Base-by-base conservation (phyloP, 164 flowering plant genomes). In the Kalanchoe fedtschenkoi region DNA sequence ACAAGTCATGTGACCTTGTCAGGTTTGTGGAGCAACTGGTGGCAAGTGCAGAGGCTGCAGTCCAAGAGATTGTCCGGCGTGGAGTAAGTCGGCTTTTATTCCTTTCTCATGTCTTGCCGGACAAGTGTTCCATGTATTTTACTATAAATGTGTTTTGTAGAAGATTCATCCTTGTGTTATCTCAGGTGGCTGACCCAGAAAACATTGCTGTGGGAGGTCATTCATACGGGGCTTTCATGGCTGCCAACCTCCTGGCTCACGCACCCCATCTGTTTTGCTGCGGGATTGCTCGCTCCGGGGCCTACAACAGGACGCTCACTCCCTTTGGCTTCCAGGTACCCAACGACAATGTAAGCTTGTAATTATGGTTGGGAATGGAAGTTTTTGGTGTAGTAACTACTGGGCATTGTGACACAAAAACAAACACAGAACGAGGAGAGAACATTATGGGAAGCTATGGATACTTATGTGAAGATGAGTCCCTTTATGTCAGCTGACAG, bases 281-380 rank as follows among this genome's bases (percentile, higher is more conserved):
- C 72, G 98, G 98, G 47, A 73, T 93, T 69, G 96, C 98, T 75
- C 97, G 96, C 51, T 93, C 97, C 63, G 97, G 97, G 60, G 98
- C 98, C 61, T 93, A 93, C 74, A 90, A 93, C 77, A 77, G 98
- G 72, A 90, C 98, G 29, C 97, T 93, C 43, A 93, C 98, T 32
- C 98, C 98, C 64, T 93, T 93, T 71, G 98, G 98, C 62, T 93
- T 92, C 71, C 98, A 92, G 98, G 98, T 89, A n/a, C n/a, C n/a
- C n/a, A 72, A 56, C 5, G 1, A 14, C 47, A 10, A 15, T 26
- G 7, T 15, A 28, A 32, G n/a, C 7, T 19, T 30, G 33, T 58
- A 41, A 17, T 32, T 22, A 21, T 32, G 38, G 13, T 16, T 11
- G 14, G 1, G 15, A n/a, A n/a, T n/a, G n/a, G n/a, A n/a, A n/a